Evolutionary conservation across 116 monocot genomes (phyloP), one percentile per base, ranked within the genome.

Genomic region (Cymodocea nodosa): DNA sequence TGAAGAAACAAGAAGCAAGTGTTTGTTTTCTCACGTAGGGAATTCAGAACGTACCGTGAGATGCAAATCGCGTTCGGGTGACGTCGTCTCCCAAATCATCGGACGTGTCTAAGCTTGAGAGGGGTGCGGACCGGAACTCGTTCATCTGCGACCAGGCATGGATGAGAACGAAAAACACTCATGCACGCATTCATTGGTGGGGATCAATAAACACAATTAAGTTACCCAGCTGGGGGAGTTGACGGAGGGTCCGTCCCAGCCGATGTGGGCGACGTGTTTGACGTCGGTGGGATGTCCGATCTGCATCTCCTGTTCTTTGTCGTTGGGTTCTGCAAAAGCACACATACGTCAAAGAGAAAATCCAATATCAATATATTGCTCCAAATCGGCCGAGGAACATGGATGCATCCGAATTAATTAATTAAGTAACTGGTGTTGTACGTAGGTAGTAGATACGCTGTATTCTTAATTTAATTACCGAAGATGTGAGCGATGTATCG

Each of bases 261-360:
- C 83, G 15, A 83, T 78, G 72, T 78, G 83, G 23, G 83, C 83
- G 44, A 83, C 78, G 55, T 83, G 83, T 56, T 72, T 78, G 19
- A 83, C 75, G 40, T 83, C 78, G 3, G 83, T 83, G 6, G 83
- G 83, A 60, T 50, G 14, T 15, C 83, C 78, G 44, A 83, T 83
- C 66, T 83, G 72, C 83, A 83, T 79, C 70, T 83, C 83, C 35
- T 66, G 72, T 49, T 83, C 78, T 64, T 83, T 79, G 11, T 12
- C 19, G 24, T 35, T 36, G 15, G 36, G 35, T 16, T 53, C 24
- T 67, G 37, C 35, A 53, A 13, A 2, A n/a, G 35, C 30, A 30
- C 30, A 3, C 30, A 3, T 30, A 30, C 30, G 30, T 30, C 30
- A 30, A n/a, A 30, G 30, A 30, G 30, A 30, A n/a, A 30, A 30